Conservation (phyloP, 2,329 filamentous ascomycete genomes). For the Verticillium dahliae region DNA sequence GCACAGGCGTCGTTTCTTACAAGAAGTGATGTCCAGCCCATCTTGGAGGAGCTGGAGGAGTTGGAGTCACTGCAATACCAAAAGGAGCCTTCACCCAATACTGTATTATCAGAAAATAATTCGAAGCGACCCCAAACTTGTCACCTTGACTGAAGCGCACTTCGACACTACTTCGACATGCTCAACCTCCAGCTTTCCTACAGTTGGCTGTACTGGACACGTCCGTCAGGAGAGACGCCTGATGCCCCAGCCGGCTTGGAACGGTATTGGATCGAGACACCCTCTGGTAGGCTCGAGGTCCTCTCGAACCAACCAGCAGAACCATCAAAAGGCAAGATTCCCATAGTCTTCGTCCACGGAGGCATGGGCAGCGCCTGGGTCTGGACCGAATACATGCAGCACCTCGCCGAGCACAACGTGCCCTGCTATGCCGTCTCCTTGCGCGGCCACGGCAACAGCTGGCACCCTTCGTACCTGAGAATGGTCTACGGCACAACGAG, state of each 20-base stretch:
- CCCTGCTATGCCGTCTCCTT: slow-evolving; percentile 46
- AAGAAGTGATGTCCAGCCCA: background rate
- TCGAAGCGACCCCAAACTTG: background rate
- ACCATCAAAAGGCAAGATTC: slow-evolving; percentile 14
- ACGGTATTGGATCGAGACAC: slow-evolving; percentile 35
- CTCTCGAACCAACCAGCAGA: slow-evolving; percentile 30
- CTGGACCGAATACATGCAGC: slow-evolving; percentile 45
- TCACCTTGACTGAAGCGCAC: background rate
- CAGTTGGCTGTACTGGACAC: slow-evolving; percentile 22
- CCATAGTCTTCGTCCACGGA: slow-evolving; percentile 47
- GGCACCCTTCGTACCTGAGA: slow-evolving; percentile 39
- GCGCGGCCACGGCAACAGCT: slow-evolving; percentile 46
- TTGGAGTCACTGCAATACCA: background rate
- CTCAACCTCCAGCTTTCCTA: slow-evolving; percentile 23
- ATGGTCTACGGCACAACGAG: slow-evolving; percentile 41
- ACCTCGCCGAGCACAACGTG: slow-evolving; percentile 34
- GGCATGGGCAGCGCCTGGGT: slow-evolving; percentile 47
- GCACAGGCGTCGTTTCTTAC: background rate
- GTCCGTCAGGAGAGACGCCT: slow-evolving; percentile 15
- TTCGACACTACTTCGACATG: slow-evolving; percentile 4
- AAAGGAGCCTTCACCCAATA: background rate
- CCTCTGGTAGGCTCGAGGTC: slow-evolving; percentile 40
- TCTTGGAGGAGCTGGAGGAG: background rate
- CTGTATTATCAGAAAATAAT: background rate
- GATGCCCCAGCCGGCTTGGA: slow-evolving; percentile 32